phyloP scores from a whole-genome alignment of 805 yeast genomes.

The Candida maris region DNA sequence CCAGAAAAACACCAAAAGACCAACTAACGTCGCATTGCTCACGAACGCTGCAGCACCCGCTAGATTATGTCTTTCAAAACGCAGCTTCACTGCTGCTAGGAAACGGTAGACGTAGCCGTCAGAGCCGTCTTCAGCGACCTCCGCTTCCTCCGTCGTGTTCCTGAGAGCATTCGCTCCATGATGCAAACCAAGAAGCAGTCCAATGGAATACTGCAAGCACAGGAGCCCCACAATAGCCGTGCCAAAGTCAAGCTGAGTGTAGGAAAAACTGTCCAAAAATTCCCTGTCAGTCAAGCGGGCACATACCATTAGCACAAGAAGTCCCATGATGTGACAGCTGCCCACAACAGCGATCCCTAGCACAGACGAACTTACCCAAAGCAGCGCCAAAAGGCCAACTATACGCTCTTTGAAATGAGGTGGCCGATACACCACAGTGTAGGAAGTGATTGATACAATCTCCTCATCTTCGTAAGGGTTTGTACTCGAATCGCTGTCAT shows the following conservation, averaged over 20 bases:
- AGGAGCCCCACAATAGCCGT: not conserved
- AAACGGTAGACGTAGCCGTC: not conserved
- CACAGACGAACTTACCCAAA: slow-evolving; percentile 45
- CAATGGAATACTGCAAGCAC: slow-evolving; percentile 1
- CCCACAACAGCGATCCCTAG: slow-evolving; percentile 25
- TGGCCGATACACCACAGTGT: slow-evolving; percentile 83
- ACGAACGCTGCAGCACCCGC: not conserved
- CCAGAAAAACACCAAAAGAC: slow-evolving; percentile 1
- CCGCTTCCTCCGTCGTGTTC: too few species aligned
- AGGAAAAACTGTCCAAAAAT: too few species aligned
- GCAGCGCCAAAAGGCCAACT: slow-evolving; percentile 38
- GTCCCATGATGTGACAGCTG: slow-evolving; percentile 25
- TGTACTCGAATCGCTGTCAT: slow-evolving; percentile 23
- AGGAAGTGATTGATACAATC: slow-evolving; percentile 35
- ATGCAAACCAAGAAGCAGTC: too few species aligned
- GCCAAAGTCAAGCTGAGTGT: too few species aligned
- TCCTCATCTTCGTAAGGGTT: slow-evolving; percentile 36
- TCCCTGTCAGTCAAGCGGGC: too few species aligned
- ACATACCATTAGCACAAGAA: too few species aligned
- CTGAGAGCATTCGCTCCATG: too few species aligned
- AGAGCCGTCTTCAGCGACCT: too few species aligned
- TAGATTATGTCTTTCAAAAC: not conserved
- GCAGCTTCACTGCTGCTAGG: not conserved
- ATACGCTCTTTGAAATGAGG: slow-evolving; percentile 67
- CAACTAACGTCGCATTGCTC: not conserved